Conservation (phyloP, 495 filamentous ascomycete genomes). For the Tuber brumale region DNA sequence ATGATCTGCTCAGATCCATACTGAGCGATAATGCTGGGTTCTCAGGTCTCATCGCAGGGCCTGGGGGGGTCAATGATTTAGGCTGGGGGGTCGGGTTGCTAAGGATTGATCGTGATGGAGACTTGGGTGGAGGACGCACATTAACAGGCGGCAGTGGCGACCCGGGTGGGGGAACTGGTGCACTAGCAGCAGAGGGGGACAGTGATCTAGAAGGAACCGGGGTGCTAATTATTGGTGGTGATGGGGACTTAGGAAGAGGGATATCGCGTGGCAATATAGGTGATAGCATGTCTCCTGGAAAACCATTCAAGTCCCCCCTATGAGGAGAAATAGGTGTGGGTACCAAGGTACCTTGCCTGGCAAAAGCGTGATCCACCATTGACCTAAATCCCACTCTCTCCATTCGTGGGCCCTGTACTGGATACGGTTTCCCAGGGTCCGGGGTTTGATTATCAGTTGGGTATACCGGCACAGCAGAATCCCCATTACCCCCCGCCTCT, state of each 20-base stretch:
- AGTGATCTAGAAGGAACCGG: conserved; percentile 9
- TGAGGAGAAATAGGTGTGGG: conserved; percentile 21
- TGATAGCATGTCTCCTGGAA: background rate
- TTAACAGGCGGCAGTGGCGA: conserved; percentile 6
- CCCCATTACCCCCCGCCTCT: background rate
- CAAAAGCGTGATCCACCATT: conserved; percentile 27
- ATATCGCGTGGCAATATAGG: conserved; percentile 9
- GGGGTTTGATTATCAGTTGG: background rate
- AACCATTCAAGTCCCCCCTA: background rate
- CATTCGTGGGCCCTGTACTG: background rate
- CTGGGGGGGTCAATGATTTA: background rate
- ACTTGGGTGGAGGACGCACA: background rate
- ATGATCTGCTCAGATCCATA: conserved; percentile 15
- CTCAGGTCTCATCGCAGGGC: background rate
- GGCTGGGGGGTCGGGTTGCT: background rate
- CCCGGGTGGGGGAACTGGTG: conserved; percentile 18
- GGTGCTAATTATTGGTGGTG: conserved; percentile 13
- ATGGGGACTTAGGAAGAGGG: background rate
- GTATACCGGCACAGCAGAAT: background rate
- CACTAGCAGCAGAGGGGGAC: conserved; percentile 1
- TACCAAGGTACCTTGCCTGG: conserved; percentile 22
- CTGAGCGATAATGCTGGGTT: background rate
- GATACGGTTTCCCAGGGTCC: background rate
- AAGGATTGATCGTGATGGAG: background rate
- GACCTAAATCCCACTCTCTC: conserved; percentile 26